Base-by-base conservation (phyloP, 306 rosid genomes). In the Rosa lucieae region DNA sequence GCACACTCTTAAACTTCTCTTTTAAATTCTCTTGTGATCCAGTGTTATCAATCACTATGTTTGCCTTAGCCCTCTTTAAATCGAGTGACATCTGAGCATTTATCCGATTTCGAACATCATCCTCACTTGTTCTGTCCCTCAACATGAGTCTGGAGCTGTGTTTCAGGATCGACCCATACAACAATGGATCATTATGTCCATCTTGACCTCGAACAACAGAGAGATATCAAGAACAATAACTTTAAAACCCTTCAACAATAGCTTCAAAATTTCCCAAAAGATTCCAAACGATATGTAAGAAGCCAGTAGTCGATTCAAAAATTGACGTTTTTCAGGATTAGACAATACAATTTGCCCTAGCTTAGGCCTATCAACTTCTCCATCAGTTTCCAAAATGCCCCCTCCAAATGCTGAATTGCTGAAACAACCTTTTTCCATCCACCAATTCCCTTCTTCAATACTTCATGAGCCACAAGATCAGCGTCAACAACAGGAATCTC, bases 261-360 rank as follows among this genome's bases (percentile, higher is more conserved):
- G 74, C 91, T 89, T 92, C 61, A 83, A 68, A 72, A 91, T 82
- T 84, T 89, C 85, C 92, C 91, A 91, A 35, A 89, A 82, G 80
- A 94, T 94, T 69, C 99, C 91, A 48, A 86, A 88, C 39, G 97
- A 89, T 87, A 92, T 89, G 74, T 88, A 77, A 35, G 97, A 92
- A 73, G 97, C 95, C 84, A 94, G 65, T 79, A 92, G 79, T 75
- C 97, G 86, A 72, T 92, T 92, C 67, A 94, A 86, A 71, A 89
- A 86, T 79, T 92, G 97, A 70, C 94, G 89, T 89, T 82, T 92
- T 73, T 81, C 89, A 0, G 93, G 87, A 77, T 89, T 89, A 3
- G 97, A 82, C 72, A 92, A 94, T n/a, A 91, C 94, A 77, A 92
- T 91, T 79, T 88, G 95, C 67, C 98, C 98, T 51, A 92, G 93